Evolutionary conservation across 2,329 filamentous ascomycete species (phyloP).

Genomic region (Cadophora sp.): DNA sequence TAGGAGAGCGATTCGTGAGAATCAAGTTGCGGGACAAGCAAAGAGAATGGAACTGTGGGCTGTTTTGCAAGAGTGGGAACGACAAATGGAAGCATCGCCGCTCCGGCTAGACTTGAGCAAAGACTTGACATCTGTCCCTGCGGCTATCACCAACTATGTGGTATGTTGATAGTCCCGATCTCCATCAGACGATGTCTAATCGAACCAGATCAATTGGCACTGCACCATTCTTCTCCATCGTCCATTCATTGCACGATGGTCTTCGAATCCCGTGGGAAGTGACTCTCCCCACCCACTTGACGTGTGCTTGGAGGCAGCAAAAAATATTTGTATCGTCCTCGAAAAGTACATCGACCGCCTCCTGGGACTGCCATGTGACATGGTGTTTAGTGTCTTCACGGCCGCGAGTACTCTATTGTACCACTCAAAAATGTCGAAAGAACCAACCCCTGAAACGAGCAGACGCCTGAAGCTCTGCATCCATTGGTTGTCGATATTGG

Average conservation of each 20-base stretch:
- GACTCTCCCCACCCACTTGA: constrained; percentile 32
- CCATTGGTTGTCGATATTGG: constrained; percentile 42
- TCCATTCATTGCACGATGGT: constrained; percentile 41
- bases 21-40: constrained; percentile 36
- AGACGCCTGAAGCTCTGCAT: constrained; percentile 40
- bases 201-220: constrained; percentile 37
- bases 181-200: neutral
- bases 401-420: constrained; percentile 41
- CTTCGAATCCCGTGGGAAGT: constrained; percentile 23
- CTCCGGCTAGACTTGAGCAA: constrained; percentile 40
- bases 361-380: constrained; percentile 41
- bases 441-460: constrained; percentile 29
- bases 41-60: constrained; percentile 37
- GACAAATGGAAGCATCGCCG: constrained; percentile 36
- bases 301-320: constrained; percentile 40
- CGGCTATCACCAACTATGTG: constrained; percentile 41
- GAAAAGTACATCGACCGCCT: constrained; percentile 41
- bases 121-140: constrained; percentile 38
- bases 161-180: constrained; percentile 27
- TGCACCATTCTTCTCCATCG: constrained; percentile 41
- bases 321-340: constrained; percentile 40
- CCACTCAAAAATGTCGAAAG: constrained; percentile 32
- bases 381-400: constrained; percentile 42
- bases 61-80: constrained; percentile 38
- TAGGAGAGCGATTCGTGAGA: constrained; percentile 39